These are phyloP conservation scores for Aspergillus sojae DNA, from an alignment of 2,329 filamentous ascomycete genomes.

Conservation along the genomic window DNA sequence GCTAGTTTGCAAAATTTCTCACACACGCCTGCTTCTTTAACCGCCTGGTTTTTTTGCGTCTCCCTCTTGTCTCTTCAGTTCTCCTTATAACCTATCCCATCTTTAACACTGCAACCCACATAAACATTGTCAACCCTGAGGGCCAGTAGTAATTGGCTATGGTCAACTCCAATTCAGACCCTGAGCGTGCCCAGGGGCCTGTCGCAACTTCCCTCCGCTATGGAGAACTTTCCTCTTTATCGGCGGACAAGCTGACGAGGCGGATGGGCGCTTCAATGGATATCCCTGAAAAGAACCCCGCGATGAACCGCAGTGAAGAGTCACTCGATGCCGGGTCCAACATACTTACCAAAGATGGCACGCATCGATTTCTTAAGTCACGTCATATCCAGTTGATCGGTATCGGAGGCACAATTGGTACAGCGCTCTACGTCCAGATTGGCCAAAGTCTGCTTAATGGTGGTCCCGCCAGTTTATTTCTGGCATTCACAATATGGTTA, in stretches of 20 bases:
- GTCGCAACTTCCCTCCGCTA: constrained; percentile 19
- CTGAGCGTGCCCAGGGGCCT: constrained; percentile 16
- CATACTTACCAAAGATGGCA: constrained; percentile 33
- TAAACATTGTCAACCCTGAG: background rate
- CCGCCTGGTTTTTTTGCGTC: background rate
- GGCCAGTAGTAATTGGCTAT: constrained; percentile 15
- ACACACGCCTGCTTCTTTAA: background rate
- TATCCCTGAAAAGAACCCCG: constrained; percentile 21
- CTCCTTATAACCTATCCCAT: background rate
- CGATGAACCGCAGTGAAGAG: constrained; percentile 20
- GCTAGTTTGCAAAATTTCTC: constrained; percentile 11
- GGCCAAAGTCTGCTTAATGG: constrained; percentile 44
- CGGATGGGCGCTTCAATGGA: constrained; percentile 11
- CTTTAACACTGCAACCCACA: background rate
- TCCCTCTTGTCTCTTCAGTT: background rate
- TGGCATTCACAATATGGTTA: constrained; percentile 51
- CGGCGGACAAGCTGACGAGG: constrained; percentile 16
- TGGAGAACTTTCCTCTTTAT: constrained; percentile 16
- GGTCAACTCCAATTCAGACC: constrained; percentile 15
- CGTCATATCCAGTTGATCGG: constrained; percentile 52
- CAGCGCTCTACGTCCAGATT: constrained; percentile 48
- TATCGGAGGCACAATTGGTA: constrained; percentile 50
- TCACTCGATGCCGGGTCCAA: constrained; percentile 29
- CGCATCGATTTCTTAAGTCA: constrained; percentile 47
- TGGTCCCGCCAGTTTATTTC: constrained; percentile 47